Evolutionary conservation across 805 yeast species (phyloP), one percentile per base, ranked within the genome.

Genomic region (Zygotorulaspora danielsina): DNA sequence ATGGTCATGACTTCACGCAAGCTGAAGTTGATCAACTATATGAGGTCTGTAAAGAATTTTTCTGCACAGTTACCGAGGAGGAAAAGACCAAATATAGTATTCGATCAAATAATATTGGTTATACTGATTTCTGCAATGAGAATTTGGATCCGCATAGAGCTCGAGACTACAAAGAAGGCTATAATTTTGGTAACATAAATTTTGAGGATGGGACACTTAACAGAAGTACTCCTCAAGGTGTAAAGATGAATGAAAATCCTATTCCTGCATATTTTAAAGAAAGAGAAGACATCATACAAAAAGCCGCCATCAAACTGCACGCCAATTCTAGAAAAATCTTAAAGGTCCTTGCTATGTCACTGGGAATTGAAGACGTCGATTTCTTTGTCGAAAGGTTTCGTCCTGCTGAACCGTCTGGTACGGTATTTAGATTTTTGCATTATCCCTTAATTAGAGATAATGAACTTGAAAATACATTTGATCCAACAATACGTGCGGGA

Each of bases 111-210:
- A 84, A 84, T 54, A 71, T 70, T 48, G 87, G 87, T 2, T 80
- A 80, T 53, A 73, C 82, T 4, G 60, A 67, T 22, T 66, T 70
- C 47, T 73, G 74, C 13, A 74, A 70, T 31, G 87, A 80, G 55
- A 76, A 60, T 29, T 44, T 65, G 27, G 67, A 65, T 39, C 57
- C 59, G 4, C 45, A 52, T 31, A 43, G 44, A 17, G 50, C 57
- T 19, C 81, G 81, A 4, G 84, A 79, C 55, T 81, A 79, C 26
- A 79, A 79, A 50, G 83, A 79, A 55, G 85, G 83, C 1, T 76
- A 80, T 64, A 84, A 85, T 54, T 76, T 84, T 57, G 76, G 81
- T 31, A 56, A 64, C 13, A 66, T 81, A 50, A 61, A 78, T 48
- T 70, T 77, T 42, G 42, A 49, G 18, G 70, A 73, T 6, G 87